phyloP scores from a whole-genome alignment of 2,329 filamentous ascomycete genomes.

The Monilinia fructicola region DNA sequence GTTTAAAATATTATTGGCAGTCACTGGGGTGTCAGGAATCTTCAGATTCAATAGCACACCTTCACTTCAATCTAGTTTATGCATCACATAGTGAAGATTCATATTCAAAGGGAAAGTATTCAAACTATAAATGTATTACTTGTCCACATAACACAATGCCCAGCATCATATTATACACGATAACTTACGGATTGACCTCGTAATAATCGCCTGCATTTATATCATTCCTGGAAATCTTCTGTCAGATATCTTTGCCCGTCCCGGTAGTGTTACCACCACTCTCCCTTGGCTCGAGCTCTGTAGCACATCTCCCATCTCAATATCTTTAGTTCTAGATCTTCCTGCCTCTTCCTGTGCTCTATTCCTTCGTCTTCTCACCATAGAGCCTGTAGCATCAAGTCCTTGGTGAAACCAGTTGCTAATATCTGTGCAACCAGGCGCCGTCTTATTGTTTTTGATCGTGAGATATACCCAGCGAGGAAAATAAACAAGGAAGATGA shows the following conservation, averaged over 20 bases:
- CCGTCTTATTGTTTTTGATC: background rate
- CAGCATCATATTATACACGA: background rate
- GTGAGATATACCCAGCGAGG: slow-evolving; percentile 2
- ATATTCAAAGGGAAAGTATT: background rate
- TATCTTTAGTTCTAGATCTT: background rate
- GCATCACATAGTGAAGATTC: background rate
- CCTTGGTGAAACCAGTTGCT: background rate
- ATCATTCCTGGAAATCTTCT: background rate
- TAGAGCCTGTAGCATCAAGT: background rate
- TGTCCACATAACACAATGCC: background rate
- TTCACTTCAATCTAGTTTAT: background rate
- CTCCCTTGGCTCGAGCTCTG: background rate
- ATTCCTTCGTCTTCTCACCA: background rate
- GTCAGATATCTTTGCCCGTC: background rate
- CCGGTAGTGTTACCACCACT: background rate
- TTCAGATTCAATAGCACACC: too few species aligned
- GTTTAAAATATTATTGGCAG: background rate
- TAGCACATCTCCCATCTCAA: background rate
- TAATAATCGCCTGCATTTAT: background rate
- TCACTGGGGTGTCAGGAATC: background rate
- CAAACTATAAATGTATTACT: background rate
- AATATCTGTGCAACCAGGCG: background rate
- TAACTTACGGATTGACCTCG: background rate
- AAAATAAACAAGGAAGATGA: slow-evolving; percentile 1
- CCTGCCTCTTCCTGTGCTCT: background rate